phyloP scores from a whole-genome alignment of 306 rosid genomes.

The Medicago arabica region DNA sequence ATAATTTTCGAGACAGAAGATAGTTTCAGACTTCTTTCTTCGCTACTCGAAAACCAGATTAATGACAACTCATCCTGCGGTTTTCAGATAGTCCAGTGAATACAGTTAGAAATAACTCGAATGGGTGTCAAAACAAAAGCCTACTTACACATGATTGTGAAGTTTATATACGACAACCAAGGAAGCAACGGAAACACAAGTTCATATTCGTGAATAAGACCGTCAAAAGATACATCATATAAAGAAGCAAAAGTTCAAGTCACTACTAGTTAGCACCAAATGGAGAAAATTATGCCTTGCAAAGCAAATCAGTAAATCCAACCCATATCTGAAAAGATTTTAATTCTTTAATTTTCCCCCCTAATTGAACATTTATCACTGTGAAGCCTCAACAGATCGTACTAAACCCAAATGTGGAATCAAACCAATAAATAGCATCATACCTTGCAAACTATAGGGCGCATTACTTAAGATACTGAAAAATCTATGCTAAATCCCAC shows the following conservation, averaged over 20 bases:
- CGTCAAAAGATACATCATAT: constrained; percentile 27
- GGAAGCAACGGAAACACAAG: too few species aligned
- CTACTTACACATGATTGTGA: constrained; percentile 12
- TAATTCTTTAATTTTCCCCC: neutral
- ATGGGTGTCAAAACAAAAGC: constrained; percentile 14
- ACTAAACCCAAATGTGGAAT: constrained; percentile 18
- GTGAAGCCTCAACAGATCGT: constrained; percentile 9
- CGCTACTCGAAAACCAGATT: constrained; percentile 90
- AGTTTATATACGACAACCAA: too few species aligned
- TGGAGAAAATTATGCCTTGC: constrained; percentile 12
- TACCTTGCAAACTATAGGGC: neutral
- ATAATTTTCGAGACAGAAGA: constrained; percentile 82
- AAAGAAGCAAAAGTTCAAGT: constrained; percentile 15
- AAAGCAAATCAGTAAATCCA: constrained; percentile 24
- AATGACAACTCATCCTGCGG: constrained; percentile 85
- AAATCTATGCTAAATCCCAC: constrained; percentile 14
- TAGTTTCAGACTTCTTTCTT: constrained; percentile 85
- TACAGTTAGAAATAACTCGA: constrained; percentile 38
- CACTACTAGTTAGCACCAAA: constrained; percentile 14
- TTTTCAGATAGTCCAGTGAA: constrained; percentile 44
- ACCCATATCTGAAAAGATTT: constrained; percentile 14
- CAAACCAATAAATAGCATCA: constrained; percentile 23
- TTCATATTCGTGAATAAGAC: constrained; percentile 9
- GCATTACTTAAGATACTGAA: constrained; percentile 20
- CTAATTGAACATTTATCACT: constrained; percentile 12